These are phyloP conservation scores for Dicorynia guianensis DNA, from an alignment of 306 rosid species.

Conservation along the genomic window DNA sequence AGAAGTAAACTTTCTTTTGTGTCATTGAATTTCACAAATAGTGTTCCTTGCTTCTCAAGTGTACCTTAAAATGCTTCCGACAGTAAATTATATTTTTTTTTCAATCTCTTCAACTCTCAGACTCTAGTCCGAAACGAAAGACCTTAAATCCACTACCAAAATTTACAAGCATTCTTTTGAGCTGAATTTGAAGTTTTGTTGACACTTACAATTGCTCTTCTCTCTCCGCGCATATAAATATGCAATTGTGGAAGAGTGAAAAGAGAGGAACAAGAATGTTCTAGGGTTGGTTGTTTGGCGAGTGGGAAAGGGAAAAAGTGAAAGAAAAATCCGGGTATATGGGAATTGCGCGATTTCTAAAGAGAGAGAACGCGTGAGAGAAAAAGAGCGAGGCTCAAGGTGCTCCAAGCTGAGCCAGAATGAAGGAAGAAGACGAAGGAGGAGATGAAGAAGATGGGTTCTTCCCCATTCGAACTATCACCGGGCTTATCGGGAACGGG, in stretches of 20 bases:
- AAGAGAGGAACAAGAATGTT: neutral
- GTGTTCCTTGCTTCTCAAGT: slow-evolving; percentile 29
- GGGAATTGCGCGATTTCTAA: slow-evolving; percentile 38
- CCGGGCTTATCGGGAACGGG: slow-evolving; percentile 47
- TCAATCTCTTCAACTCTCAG: neutral
- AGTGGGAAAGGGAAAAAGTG: slow-evolving; percentile 45
- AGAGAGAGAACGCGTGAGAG: slow-evolving; percentile 11
- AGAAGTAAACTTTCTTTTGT: slow-evolving; percentile 24
- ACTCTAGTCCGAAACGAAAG: slow-evolving; percentile 15
- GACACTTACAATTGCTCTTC: slow-evolving; percentile 33
- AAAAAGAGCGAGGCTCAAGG: slow-evolving; percentile 20
- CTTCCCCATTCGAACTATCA: slow-evolving; percentile 44
- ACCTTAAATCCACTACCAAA: slow-evolving; percentile 23
- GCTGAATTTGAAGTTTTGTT: slow-evolving; percentile 37
- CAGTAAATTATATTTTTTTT: neutral
- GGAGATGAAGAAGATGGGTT: slow-evolving; percentile 9
- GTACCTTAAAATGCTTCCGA: slow-evolving; percentile 23
- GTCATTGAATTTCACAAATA: slow-evolving; percentile 37
- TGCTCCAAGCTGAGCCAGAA: slow-evolving; percentile 17
- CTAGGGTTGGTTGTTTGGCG: slow-evolving; percentile 40
- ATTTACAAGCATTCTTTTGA: slow-evolving; percentile 7
- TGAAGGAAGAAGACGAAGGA: slow-evolving; percentile 2
- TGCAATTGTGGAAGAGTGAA: neutral
- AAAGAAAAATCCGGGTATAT: slow-evolving; percentile 10
- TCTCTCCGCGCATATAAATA: slow-evolving; percentile 27